phyloP scores from a whole-genome alignment of 495 filamentous ascomycete species.

The Trichoderma asperelloides region DNA sequence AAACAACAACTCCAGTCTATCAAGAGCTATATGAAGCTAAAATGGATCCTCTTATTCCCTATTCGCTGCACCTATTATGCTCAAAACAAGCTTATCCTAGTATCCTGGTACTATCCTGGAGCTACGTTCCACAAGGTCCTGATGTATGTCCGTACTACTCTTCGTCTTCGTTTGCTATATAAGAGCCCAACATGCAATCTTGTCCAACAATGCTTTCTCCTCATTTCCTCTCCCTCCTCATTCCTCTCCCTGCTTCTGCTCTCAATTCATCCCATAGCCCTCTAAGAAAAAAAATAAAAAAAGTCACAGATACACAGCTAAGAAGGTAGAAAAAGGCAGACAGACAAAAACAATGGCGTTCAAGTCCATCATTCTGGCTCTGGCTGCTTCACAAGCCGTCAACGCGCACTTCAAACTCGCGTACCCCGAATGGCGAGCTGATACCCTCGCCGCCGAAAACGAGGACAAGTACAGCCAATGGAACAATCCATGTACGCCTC shows the following conservation, averaged over 20 bases:
- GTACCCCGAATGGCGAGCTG: conserved; percentile 49
- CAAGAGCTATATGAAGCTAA: neutral
- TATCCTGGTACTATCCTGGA: neutral
- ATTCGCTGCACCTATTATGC: neutral
- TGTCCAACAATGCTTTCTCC: neutral
- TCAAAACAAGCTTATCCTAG: neutral
- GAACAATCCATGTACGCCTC: conserved; percentile 43
- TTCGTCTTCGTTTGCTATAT: neutral
- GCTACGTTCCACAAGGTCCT: too few species aligned
- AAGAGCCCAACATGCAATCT: too few species aligned
- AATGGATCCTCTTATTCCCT: neutral
- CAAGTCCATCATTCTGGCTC: conserved; percentile 20
- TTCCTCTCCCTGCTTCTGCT: neutral
- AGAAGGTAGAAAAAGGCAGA: too few species aligned
- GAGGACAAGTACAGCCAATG: conserved; percentile 40
- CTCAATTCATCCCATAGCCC: too few species aligned
- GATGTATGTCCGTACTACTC: too few species aligned
- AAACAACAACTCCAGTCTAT: neutral
- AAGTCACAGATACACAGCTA: too few species aligned
- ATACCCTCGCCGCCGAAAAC: conserved; percentile 30
- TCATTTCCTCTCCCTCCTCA: neutral
- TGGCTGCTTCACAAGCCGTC: conserved; percentile 27
- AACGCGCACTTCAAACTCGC: conserved; percentile 49
- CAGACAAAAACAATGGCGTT: conserved; percentile 26
- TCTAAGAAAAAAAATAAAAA: conserved; percentile 19